A percentile compares a stretch with the other conserved stretches of the same genome.
These are phyloP conservation scores for Astrothelium macrocarpum DNA, from an alignment of 495 filamentous ascomycete genomes.

Conservation along the genomic window DNA sequence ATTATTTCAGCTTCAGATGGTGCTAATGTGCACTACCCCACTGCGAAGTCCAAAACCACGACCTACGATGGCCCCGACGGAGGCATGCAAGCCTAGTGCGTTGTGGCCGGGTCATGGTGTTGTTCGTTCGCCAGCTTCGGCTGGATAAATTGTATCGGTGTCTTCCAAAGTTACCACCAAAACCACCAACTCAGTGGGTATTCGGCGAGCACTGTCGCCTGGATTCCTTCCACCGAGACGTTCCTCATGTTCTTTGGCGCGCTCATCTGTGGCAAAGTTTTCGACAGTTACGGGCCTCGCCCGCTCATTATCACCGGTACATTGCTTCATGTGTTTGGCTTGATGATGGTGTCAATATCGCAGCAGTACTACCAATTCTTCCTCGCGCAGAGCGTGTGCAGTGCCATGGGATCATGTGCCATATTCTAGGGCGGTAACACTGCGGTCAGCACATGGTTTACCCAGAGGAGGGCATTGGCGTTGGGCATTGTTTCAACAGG, in stretches of 20 bases:
- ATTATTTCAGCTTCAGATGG: background rate
- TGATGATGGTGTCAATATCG: conserved; percentile 53
- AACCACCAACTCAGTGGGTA: conserved; percentile 38
- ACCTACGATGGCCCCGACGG: background rate
- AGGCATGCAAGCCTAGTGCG: background rate
- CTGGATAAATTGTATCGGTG: conserved; percentile 53
- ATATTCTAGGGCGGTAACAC: conserved; percentile 10
- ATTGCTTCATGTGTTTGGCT: conserved; percentile 29
- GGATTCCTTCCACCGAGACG: conserved; percentile 47
- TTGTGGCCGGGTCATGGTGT: conserved; percentile 2
- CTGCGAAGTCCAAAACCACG: background rate
- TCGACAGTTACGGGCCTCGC: conserved; percentile 22
- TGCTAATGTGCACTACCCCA: background rate
- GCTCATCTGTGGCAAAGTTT: conserved; percentile 34
- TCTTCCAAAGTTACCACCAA: conserved; percentile 55
- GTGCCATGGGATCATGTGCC: conserved; percentile 44
- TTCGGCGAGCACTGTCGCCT: conserved; percentile 45
- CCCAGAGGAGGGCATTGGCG: conserved; percentile 36
- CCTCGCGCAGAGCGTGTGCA: conserved; percentile 50
- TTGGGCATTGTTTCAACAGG: conserved; percentile 47
- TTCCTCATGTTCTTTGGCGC: conserved; percentile 43
- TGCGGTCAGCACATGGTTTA: background rate
- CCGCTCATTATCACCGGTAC: conserved; percentile 15
- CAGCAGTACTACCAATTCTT: conserved; percentile 50
- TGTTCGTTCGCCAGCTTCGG: conserved; percentile 46